Percentiles rank a stretch among this genome's conserved stretches.
These are phyloP conservation scores for Albugo laibachii DNA, from an alignment of 352 stramenopile genomes.

Conservation along the genomic window DNA sequence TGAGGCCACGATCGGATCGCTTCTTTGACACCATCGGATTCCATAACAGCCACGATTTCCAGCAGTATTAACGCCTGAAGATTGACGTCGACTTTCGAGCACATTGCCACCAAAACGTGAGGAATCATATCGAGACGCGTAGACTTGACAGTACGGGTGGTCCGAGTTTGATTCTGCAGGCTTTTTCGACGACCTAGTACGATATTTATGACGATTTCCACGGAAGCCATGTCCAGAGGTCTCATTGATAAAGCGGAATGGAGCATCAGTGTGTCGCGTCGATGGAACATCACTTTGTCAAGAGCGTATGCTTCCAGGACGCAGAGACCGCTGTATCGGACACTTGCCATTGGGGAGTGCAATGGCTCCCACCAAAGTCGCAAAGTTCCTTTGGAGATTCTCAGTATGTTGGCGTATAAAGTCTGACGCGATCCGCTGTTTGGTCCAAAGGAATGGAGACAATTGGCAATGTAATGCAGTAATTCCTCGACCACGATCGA, in stretches of 20 bases:
- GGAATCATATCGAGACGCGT: conserved; percentile 33
- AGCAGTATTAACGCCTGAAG: conserved; percentile 29
- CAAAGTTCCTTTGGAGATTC: conserved; percentile 42
- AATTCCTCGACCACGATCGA: conserved; percentile 3
- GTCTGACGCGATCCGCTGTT: conserved; percentile 11
- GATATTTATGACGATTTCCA: conserved; percentile 37
- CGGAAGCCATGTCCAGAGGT: conserved; percentile 19
- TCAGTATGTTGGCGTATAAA: conserved; percentile 18
- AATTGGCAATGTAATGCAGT: conserved; percentile 23
- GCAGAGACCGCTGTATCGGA: conserved; percentile 35
- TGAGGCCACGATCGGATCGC: conserved; percentile 48
- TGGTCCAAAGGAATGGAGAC: conserved; percentile 35
- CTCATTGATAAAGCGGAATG: conserved; percentile 27
- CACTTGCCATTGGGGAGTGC: conserved; percentile 17
- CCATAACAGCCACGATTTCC: conserved; percentile 17
- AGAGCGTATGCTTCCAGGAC: conserved; percentile 53
- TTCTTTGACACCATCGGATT: conserved; percentile 27
- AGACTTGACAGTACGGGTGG: conserved; percentile 18
- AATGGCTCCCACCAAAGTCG: conserved; percentile 45
- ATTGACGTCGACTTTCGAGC: conserved; percentile 21
- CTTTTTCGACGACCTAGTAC: conserved; percentile 19
- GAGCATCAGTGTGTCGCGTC: conserved; percentile 41
- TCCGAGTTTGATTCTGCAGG: neutral
- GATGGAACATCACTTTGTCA: conserved; percentile 35
- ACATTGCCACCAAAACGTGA: conserved; percentile 24